phyloP scores from a whole-genome alignment of 164 flowering plant genomes.

The Chimonanthus salicifolius region DNA sequence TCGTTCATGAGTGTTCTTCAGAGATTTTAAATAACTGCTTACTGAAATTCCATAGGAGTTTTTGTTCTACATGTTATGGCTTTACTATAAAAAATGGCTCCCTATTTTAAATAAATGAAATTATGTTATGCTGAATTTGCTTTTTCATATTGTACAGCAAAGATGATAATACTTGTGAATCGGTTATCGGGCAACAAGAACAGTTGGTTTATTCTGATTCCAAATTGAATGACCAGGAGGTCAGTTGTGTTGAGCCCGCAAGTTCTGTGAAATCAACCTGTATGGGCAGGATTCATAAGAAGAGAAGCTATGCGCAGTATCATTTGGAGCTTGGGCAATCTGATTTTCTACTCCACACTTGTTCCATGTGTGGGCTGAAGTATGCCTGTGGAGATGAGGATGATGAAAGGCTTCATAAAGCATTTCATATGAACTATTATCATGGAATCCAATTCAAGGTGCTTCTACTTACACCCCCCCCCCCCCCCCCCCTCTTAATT shows the following conservation, averaged over 20 bases:
- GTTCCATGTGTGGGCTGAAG: conserved; percentile 58
- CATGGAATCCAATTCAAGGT: conserved; percentile 83
- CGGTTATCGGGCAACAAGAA: not conserved
- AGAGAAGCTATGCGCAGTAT: conserved; percentile 79
- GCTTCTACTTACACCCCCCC: no score
- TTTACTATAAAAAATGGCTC: no score
- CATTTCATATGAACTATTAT: conserved; percentile 59
- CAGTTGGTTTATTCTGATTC: conserved; percentile 8
- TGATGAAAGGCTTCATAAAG: conserved; percentile 69
- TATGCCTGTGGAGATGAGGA: conserved; percentile 61
- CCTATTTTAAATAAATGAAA: no score
- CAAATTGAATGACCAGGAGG: not conserved
- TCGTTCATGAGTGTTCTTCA: no score
- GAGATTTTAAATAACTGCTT: no score
- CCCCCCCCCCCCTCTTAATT: no score
- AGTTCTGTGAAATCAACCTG: conserved; percentile 14
- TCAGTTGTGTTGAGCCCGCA: not conserved
- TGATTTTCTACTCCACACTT: conserved; percentile 65
- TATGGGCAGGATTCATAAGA: conserved; percentile 42
- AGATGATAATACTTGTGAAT: not conserved
- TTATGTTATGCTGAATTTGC: no score
- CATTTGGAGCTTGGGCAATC: conserved; percentile 87
- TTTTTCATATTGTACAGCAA: conserved; percentile 11
- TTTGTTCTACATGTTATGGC: no score
- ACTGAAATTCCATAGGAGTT: no score